These are phyloP conservation scores for Karstenula rhodostoma DNA, from an alignment of 2,329 filamentous ascomycete genomes.

Conservation along the genomic window DNA sequence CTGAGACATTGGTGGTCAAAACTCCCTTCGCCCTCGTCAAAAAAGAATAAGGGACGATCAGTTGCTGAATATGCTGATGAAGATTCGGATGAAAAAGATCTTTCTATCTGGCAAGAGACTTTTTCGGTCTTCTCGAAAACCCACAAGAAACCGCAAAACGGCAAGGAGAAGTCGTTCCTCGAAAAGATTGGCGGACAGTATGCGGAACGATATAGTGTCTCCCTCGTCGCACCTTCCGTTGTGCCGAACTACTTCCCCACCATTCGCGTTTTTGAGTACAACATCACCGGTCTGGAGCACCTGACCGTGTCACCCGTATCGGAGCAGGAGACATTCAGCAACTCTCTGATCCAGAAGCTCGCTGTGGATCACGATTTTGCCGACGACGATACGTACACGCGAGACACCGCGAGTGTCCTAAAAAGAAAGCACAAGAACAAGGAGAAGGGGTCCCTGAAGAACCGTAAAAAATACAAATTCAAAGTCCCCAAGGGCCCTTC, in stretches of 20 bases:
- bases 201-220: constrained; percentile 84
- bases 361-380: constrained; percentile 18
- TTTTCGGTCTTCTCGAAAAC: constrained; percentile 20
- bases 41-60: constrained; percentile 25
- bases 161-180: constrained; percentile 64
- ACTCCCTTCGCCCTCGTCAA: constrained; percentile 62
- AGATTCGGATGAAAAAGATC: constrained; percentile 25
- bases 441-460: constrained; percentile 30
- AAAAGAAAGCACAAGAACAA: constrained; percentile 55
- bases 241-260: constrained; percentile 94
- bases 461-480: constrained; percentile 56
- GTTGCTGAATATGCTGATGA: constrained; percentile 19
- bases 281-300: constrained; percentile 78
- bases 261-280: constrained; percentile 92
- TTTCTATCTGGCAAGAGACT: constrained; percentile 33
- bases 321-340: constrained; percentile 3
- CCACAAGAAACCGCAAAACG: constrained; percentile 43
- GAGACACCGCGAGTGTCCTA: constrained; percentile 56
- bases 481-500: constrained; percentile 74
- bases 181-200: constrained; percentile 79
- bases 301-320: constrained; percentile 20
- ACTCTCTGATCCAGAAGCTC: constrained; percentile 16
- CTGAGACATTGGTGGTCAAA: constrained; percentile 80
- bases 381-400: constrained; percentile 45
- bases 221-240: constrained; percentile 83